Percentiles rank a stretch among this genome's conserved stretches.
Conservation (phyloP, 2,329 filamentous ascomycete genomes). For the Colletotrichum horii region DNA sequence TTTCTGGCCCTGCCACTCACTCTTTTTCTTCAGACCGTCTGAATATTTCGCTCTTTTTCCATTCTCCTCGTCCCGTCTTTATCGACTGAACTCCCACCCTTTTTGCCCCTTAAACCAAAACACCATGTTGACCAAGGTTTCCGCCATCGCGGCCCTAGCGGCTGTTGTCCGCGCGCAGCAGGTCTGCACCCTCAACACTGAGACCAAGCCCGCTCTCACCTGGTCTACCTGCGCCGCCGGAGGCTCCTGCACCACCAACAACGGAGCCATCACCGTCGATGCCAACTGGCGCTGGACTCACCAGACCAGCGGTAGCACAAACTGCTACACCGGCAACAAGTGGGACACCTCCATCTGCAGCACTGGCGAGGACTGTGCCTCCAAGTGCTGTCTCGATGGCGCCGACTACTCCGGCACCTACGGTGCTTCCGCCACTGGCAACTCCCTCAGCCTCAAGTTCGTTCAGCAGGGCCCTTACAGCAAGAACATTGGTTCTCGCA, state of each 20-base stretch:
- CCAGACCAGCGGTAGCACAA: constrained; percentile 46
- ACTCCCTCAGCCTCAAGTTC: constrained; percentile 60
- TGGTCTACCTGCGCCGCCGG: constrained; percentile 58
- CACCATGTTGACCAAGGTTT: constrained; percentile 29
- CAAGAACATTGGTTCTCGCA: constrained; percentile 58
- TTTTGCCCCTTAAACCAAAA: background rate
- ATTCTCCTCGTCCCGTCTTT: background rate
- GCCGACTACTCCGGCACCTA: constrained; percentile 58
- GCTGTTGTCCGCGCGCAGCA: constrained; percentile 48
- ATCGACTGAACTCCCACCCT: background rate
- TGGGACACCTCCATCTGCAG: constrained; percentile 49
- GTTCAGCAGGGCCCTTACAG: constrained; percentile 56
- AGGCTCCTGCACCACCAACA: constrained; percentile 54
- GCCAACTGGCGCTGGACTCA: constrained; percentile 69
- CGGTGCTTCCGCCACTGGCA: constrained; percentile 56
- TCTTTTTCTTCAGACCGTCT: constrained; percentile 2
- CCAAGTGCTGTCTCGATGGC: constrained; percentile 58
- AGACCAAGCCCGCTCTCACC: constrained; percentile 57
- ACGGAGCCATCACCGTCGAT: constrained; percentile 59
- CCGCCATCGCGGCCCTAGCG: constrained; percentile 41
- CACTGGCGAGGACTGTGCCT: constrained; percentile 47
- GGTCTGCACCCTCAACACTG: constrained; percentile 51
- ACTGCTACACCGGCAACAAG: constrained; percentile 62
- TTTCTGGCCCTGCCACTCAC: background rate
- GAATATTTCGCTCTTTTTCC: background rate